phyloP scores from a whole-genome alignment of 2,329 filamentous ascomycete species.

The Trichothecium roseum region DNA sequence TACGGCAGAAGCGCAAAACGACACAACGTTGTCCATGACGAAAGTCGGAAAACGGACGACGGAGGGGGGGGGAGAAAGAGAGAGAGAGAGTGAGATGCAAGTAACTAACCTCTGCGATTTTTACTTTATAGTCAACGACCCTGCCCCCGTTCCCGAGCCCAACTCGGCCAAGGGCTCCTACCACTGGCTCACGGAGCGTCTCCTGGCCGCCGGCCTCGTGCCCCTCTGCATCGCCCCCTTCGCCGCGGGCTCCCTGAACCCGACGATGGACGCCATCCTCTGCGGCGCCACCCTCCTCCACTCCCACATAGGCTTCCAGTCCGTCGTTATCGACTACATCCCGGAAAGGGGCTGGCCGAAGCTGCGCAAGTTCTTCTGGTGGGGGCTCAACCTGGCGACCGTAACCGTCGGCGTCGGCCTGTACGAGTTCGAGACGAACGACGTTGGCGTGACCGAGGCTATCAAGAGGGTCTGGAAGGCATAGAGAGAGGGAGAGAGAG shows the following conservation, averaged over 20 bases:
- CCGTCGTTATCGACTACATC: conserved; percentile 85
- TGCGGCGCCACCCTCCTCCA: conserved; percentile 78
- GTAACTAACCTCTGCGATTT: conserved; percentile 5
- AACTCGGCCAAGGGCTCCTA: conserved; percentile 83
- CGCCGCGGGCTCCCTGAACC: conserved; percentile 83
- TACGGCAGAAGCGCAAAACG: not conserved
- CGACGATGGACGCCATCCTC: conserved; percentile 74
- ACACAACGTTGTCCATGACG: not conserved
- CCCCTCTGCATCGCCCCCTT: conserved; percentile 87
- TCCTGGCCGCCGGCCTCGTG: conserved; percentile 70
- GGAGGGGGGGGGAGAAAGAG: too few relatives aligned
- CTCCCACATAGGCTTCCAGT: conserved; percentile 92
- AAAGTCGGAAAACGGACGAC: conserved; percentile 5
- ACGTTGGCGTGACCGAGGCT: conserved; percentile 85
- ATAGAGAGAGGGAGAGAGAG: conserved; percentile 23
- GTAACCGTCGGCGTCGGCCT: conserved; percentile 75
- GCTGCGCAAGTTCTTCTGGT: conserved; percentile 56
- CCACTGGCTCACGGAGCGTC: conserved; percentile 95
- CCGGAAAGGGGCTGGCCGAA: conserved; percentile 61
- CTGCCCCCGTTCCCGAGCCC: conserved; percentile 61
- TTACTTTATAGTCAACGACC: conserved; percentile 70
- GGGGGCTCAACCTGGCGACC: conserved; percentile 70
- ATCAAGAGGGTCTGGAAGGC: conserved; percentile 86
- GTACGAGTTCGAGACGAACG: conserved; percentile 99
- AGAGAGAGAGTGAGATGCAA: too few relatives aligned